These are phyloP conservation scores for Strobilomyces confusus DNA, from an alignment of 768 basidiomycete species.

Conservation along the genomic window DNA sequence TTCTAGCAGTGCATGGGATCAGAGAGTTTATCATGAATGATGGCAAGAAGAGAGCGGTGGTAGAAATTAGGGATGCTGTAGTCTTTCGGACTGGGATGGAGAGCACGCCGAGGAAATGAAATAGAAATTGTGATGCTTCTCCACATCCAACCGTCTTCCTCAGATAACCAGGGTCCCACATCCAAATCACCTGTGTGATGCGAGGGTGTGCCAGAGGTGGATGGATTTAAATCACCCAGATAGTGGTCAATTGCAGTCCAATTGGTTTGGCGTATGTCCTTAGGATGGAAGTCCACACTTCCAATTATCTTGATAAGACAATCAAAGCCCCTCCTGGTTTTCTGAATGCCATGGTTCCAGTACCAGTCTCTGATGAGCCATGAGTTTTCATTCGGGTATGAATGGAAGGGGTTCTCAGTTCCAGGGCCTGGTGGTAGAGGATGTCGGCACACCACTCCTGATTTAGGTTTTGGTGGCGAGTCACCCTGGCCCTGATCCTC, in stretches of 20 bases:
- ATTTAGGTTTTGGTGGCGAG: not conserved
- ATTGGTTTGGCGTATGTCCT: not conserved
- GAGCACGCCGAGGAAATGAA: not conserved
- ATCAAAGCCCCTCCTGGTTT: not conserved
- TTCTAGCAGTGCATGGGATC: not conserved
- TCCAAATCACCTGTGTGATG: too few species aligned
- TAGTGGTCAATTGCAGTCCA: not conserved
- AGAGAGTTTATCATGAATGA: not conserved
- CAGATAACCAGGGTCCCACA: too few species aligned
- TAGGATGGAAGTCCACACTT: not conserved
- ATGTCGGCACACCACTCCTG: too few species aligned
- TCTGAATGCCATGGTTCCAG: not conserved
- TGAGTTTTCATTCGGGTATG: not conserved
- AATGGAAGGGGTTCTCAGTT: not conserved
- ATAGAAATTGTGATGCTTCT: not conserved
- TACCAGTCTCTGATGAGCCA: not conserved
- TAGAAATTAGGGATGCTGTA: not conserved
- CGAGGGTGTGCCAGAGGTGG: too few species aligned
- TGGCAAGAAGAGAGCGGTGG: not conserved
- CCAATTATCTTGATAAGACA: not conserved
- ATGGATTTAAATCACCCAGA: not conserved
- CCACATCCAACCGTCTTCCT: too few species aligned
- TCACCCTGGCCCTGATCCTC: not conserved
- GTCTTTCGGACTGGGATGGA: not conserved
- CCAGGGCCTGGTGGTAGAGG: not conserved